phyloP scores from a whole-genome alignment of 2,329 filamentous ascomycete species.

The Paraconiothyrium brasiliense region DNA sequence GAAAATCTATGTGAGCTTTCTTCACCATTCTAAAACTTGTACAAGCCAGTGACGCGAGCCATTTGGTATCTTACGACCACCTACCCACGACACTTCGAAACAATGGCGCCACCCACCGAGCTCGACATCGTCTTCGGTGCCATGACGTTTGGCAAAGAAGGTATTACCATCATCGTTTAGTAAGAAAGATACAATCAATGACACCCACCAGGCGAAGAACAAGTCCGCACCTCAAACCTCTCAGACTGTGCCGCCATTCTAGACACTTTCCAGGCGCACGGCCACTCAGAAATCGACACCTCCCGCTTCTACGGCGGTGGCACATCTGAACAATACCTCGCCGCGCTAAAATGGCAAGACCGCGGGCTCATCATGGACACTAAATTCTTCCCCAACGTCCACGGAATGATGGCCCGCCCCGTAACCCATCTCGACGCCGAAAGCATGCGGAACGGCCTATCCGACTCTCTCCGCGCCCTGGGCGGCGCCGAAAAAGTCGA shows the following conservation, averaged over 20 bases:
- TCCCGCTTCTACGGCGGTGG: conserved; percentile 52
- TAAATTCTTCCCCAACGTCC: conserved; percentile 9
- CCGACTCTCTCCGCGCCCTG: conserved; percentile 51
- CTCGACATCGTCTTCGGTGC: conserved; percentile 48
- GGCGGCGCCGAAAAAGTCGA: conserved; percentile 43
- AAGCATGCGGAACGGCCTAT: conserved; percentile 47
- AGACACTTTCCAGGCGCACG: conserved; percentile 40
- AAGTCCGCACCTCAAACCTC: conserved; percentile 30
- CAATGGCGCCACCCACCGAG: conserved; percentile 25
- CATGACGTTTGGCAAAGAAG: conserved; percentile 50
- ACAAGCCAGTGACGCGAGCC: too few species aligned
- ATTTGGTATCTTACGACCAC: too few species aligned
- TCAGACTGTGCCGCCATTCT: conserved; percentile 38
- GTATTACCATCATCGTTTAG: conserved; percentile 21
- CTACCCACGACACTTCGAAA: background rate
- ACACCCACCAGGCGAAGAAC: conserved; percentile 26
- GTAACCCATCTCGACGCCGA: conserved; percentile 38
- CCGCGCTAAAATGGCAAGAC: conserved; percentile 12
- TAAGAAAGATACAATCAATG: background rate
- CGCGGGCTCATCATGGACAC: conserved; percentile 12
- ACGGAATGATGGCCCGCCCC: conserved; percentile 33
- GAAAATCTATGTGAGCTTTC: background rate
- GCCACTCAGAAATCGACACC: conserved; percentile 49
- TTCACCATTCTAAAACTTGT: background rate
- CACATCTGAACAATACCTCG: conserved; percentile 37